These are phyloP conservation scores for Apophysomyces elegans DNA, from an alignment of 371 early-diverging fungal species.

Conservation along the genomic window DNA sequence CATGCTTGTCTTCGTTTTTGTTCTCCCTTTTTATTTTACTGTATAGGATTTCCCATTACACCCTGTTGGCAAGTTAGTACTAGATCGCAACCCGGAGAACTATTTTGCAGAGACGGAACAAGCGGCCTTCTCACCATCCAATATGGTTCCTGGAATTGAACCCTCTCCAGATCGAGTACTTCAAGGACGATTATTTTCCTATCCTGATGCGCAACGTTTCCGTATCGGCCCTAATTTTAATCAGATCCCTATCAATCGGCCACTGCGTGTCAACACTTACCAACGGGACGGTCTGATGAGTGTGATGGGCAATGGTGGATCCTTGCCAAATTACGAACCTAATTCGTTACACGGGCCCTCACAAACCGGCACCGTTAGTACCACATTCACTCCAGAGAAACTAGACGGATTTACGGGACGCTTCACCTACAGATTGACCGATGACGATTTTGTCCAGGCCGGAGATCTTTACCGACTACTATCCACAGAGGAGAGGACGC, in stretches of 20 bases:
- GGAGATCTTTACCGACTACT: constrained; percentile 72
- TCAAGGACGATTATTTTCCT: constrained; percentile 80
- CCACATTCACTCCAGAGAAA: constrained; percentile 47
- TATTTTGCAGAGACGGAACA: constrained; percentile 86
- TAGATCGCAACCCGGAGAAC: constrained; percentile 80
- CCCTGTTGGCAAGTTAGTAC: constrained; percentile 71
- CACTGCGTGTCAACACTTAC: neutral
- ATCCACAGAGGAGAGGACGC: constrained; percentile 66
- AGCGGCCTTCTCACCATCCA: constrained; percentile 76
- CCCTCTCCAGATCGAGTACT: constrained; percentile 74
- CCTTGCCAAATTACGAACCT: constrained; percentile 80
- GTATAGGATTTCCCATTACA: constrained; percentile 34
- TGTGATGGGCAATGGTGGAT: constrained; percentile 71
- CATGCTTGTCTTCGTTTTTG: too few species aligned
- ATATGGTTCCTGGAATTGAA: constrained; percentile 79
- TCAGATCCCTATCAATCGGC: neutral
- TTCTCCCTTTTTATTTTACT: neutral
- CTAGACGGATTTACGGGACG: constrained; percentile 64
- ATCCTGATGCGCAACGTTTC: constrained; percentile 79
- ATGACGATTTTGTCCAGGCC: constrained; percentile 79
- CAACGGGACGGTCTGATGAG: constrained; percentile 78
- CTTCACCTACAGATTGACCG: constrained; percentile 57
- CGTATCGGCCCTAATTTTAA: constrained; percentile 75
- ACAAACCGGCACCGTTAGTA: constrained; percentile 54
- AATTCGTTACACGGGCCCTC: constrained; percentile 65